These are phyloP conservation scores for Botrytis aclada DNA, from an alignment of 2,329 filamentous ascomycete species.

Conservation along the genomic window DNA sequence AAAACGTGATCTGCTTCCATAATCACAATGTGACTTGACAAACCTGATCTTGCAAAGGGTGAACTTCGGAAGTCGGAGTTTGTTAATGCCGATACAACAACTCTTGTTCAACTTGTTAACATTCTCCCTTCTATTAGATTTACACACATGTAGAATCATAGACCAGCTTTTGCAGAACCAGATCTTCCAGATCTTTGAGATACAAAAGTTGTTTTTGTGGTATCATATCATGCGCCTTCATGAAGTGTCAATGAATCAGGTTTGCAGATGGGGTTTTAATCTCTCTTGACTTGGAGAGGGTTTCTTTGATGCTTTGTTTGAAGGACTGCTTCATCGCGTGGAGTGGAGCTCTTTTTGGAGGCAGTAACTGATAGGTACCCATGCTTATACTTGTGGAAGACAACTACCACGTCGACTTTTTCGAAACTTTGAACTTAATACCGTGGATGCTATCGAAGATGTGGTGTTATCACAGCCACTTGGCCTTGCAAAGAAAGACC, in stretches of 20 bases:
- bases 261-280: not conserved
- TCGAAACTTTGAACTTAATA: not conserved
- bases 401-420: not conserved
- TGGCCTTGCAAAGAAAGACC: not conserved
- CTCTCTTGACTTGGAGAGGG: not conserved
- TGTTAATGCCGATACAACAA: not conserved
- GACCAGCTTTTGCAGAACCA: not conserved
- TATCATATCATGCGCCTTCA: not conserved
- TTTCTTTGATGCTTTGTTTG: not conserved
- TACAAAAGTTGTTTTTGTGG: not conserved
- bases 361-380: accelerated
- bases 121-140: not conserved
- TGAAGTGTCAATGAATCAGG: not conserved
- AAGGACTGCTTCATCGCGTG: too few relatives aligned
- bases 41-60: not conserved
- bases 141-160: not conserved
- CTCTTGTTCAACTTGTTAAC: not conserved
- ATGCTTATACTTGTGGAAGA: not conserved
- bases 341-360: not conserved
- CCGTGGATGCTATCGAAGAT: not conserved
- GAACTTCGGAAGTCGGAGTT: not conserved
- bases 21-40: not conserved
- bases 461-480: not conserved
- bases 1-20: not conserved
- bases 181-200: not conserved